Conservation (phyloP, 1,139 yeast species). For the Lipomyces yarrowii region DNA sequence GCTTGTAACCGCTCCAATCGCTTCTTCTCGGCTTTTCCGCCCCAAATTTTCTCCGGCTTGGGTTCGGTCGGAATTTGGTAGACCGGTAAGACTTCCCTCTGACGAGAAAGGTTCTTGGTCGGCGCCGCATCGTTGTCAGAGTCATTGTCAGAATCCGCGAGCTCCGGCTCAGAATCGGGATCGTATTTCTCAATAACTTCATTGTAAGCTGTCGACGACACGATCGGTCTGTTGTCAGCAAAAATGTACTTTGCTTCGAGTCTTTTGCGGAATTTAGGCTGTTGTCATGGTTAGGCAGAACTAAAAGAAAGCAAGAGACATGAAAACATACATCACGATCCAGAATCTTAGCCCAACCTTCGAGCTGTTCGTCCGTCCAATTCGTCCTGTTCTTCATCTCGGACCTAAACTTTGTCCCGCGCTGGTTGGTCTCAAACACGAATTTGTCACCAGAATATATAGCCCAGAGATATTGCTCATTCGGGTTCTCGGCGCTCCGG, state of each 20-base stretch:
- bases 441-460: constrained; percentile 57
- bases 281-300: constrained; percentile 37
- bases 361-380: constrained; percentile 90
- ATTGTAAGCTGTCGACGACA: constrained; percentile 31
- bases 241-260: constrained; percentile 66
- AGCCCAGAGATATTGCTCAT: constrained; percentile 62
- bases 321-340: constrained; percentile 56
- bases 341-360: constrained; percentile 87
- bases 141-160: constrained; percentile 9
- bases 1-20: not conserved
- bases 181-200: constrained; percentile 10
- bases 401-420: constrained; percentile 58
- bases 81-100: not conserved
- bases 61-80: constrained; percentile 1
- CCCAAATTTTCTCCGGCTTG: constrained; percentile 1
- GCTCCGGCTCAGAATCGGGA: constrained; percentile 12
- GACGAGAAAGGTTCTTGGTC: constrained; percentile 14
- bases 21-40: constrained; percentile 1
- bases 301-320: not conserved
- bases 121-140: constrained; percentile 9
- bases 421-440: constrained; percentile 52
- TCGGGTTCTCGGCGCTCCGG: constrained; percentile 41
- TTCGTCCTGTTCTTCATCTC: constrained; percentile 52
- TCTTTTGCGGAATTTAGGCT: constrained; percentile 40
- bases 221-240: constrained; percentile 43